These are phyloP conservation scores for Hortaea sp. DNA, from an alignment of 2,329 filamentous ascomycete species.

Conservation along the genomic window DNA sequence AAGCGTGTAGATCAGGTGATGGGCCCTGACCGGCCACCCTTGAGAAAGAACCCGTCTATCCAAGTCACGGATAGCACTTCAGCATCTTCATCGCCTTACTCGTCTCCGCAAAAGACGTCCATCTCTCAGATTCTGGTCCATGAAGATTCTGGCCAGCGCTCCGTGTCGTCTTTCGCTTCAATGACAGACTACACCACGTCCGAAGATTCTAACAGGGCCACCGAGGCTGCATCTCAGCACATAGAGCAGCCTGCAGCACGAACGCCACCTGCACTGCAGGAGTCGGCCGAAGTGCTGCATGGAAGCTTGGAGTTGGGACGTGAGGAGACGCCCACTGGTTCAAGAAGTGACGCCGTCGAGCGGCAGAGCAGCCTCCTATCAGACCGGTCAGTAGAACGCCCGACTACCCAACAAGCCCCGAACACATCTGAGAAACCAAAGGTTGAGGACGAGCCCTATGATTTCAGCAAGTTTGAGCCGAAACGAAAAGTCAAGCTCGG, in stretches of 20 bases:
- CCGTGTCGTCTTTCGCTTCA: conserved; percentile 13
- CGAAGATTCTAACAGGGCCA: conserved; percentile 6
- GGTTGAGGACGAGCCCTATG: conserved; percentile 35
- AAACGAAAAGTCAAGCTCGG: conserved; percentile 84
- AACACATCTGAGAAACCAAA: conserved; percentile 11
- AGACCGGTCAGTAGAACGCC: conserved; percentile 4
- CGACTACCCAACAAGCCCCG: conserved; percentile 1
- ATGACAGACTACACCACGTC: conserved; percentile 10
- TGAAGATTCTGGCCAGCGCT: conserved; percentile 17
- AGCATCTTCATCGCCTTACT: conserved; percentile 1
- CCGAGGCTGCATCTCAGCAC: neutral
- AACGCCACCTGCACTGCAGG: neutral
- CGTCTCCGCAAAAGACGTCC: conserved; percentile 17
- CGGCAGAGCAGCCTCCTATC: neutral
- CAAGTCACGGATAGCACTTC: conserved; percentile 5
- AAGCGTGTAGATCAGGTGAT: conserved; percentile 18
- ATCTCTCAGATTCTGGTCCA: conserved; percentile 20
- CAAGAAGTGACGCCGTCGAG: neutral
- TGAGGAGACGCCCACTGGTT: neutral
- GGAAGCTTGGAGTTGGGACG: neutral
- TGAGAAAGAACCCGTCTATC: conserved; percentile 11
- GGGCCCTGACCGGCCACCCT: conserved; percentile 8
- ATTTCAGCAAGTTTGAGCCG: conserved; percentile 36
- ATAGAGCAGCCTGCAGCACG: neutral
- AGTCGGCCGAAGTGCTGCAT: neutral